Conservation (phyloP, 2,329 filamentous ascomycete genomes). For the Zopfia rhizophila region DNA sequence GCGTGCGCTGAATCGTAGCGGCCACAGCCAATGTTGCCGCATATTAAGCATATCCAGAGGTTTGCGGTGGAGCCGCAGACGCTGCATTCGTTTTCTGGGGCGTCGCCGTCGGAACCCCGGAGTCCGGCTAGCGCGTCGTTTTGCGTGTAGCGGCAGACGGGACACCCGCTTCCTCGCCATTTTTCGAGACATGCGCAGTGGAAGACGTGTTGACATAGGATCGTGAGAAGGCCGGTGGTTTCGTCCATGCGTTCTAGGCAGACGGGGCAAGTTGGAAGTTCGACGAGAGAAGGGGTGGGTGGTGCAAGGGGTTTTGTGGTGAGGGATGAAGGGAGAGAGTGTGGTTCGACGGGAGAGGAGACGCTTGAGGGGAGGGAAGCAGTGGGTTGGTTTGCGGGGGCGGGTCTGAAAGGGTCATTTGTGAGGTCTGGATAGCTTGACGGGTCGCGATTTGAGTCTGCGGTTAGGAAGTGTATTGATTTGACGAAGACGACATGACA, state of each 20-base stretch:
- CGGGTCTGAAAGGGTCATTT: conserved; percentile 72
- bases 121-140: conserved; percentile 58
- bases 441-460: conserved; percentile 56
- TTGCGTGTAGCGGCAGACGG: conserved; percentile 91
- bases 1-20: conserved; percentile 94
- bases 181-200: conserved; percentile 96
- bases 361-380: conserved; percentile 48
- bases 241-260: conserved; percentile 99
- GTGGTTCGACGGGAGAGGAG: conserved; percentile 45
- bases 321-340: conserved; percentile 56
- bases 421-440: conserved; percentile 69
- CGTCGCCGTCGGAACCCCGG: conserved; percentile 52
- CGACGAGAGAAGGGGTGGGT: conserved; percentile 85
- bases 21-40: conserved; percentile 91
- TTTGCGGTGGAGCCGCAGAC: conserved; percentile 84
- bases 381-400: conserved; percentile 54
- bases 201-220: conserved; percentile 97
- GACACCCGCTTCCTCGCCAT: conserved; percentile 94
- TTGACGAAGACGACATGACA: conserved; percentile 96
- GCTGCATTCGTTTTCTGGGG: conserved; percentile 76
- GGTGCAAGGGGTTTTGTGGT: conserved; percentile 72
- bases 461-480: conserved; percentile 84
- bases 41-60: conserved; percentile 95
- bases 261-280: conserved; percentile 94
- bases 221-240: conserved; percentile 92